Percentiles rank a stretch among this genome's conserved stretches.
These are phyloP conservation scores for Aspergillus fructus DNA, from an alignment of 2,329 filamentous ascomycete genomes.

Conservation along the genomic window DNA sequence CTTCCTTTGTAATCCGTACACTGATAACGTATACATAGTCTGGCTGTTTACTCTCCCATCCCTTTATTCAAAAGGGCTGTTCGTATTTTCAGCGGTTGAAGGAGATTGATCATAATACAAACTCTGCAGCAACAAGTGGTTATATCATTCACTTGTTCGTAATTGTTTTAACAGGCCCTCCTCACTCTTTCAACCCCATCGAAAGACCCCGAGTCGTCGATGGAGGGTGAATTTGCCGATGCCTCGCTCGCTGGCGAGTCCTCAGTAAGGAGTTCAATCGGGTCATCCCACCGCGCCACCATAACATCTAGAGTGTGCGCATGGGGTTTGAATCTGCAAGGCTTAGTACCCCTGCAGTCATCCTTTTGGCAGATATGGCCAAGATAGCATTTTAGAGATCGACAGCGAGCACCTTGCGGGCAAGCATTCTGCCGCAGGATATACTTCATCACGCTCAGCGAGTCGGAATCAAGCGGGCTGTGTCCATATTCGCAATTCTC, in stretches of 20 bases:
- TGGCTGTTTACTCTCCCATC: no score
- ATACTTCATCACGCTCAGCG: conserved; percentile 44
- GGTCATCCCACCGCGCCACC: conserved; percentile 23
- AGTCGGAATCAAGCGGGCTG: conserved; percentile 37
- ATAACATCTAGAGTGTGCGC: conserved; percentile 27
- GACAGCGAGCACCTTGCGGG: conserved; percentile 40
- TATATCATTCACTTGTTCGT: no score
- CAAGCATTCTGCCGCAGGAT: conserved; percentile 49
- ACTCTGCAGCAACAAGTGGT: no score
- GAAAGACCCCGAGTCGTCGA: no score
- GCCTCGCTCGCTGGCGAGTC: conserved; percentile 3
- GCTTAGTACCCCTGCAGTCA: conserved; percentile 31
- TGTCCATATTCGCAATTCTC: conserved; percentile 49
- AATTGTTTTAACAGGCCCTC: no score
- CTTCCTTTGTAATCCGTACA: no score
- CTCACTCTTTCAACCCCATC: no score
- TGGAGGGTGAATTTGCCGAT: not conserved
- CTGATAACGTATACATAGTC: no score
- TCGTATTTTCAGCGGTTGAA: no score
- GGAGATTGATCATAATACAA: no score
- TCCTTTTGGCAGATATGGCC: conserved; percentile 46
- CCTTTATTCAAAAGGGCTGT: no score
- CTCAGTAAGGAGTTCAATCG: conserved; percentile 6
- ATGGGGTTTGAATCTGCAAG: conserved; percentile 30
- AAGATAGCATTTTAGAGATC: conserved; percentile 43